phyloP scores from a whole-genome alignment of 208 protist genomes.

The Leishmania amazonensis region DNA sequence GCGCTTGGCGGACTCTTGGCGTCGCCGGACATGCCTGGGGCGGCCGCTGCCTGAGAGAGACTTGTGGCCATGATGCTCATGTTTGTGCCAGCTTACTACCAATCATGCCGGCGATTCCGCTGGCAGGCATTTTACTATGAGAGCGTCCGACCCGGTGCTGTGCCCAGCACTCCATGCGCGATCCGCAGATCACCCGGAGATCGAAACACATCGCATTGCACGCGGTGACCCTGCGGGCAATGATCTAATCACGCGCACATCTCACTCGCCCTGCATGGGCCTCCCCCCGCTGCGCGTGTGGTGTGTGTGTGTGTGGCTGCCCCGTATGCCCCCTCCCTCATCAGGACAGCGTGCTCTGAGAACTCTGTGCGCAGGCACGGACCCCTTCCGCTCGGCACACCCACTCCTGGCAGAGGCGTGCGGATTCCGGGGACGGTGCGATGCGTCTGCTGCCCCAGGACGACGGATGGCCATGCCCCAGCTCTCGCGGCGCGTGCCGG shows the following conservation, averaged over 20 bases:
- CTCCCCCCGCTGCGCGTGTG: neutral
- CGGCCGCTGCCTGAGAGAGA: neutral
- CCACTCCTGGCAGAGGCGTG: too few relatives aligned
- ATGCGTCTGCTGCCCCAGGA: neutral
- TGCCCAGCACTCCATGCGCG: neutral
- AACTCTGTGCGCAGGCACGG: neutral
- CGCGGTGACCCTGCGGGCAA: neutral
- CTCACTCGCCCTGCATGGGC: neutral
- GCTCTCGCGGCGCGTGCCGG: too few relatives aligned
- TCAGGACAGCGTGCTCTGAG: too few relatives aligned
- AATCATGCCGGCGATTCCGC: too few relatives aligned
- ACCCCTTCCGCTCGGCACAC: too few relatives aligned
- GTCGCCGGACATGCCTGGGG: too few relatives aligned
- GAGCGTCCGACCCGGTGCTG: neutral
- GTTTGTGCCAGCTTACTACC: neutral
- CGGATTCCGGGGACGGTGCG: too few relatives aligned
- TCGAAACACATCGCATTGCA: neutral
- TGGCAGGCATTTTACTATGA: neutral
- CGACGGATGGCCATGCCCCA: neutral
- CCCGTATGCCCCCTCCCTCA: too few relatives aligned
- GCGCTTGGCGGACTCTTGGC: too few relatives aligned
- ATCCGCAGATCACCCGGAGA: neutral
- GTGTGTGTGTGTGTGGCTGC: neutral
- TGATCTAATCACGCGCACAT: neutral
- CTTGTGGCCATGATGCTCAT: neutral